Base-by-base conservation (phyloP, 768 basidiomycete genomes). In the Tephrocybe sp. region DNA sequence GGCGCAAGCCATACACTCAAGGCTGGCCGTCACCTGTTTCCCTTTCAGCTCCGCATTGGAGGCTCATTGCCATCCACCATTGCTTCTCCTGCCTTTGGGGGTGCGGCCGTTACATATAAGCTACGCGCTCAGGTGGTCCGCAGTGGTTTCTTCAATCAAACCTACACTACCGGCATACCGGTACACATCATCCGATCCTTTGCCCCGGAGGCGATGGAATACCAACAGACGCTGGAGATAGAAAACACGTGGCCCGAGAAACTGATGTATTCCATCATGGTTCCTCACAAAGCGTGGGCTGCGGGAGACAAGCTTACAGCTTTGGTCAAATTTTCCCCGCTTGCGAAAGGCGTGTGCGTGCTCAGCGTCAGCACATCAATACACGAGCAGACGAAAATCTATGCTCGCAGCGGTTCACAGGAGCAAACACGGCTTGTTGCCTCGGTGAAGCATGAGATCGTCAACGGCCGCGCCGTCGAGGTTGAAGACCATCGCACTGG, bases 171-270 rank as follows among this genome's bases (percentile, higher is more conserved):
- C 2, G 68, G 74, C 30, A 70, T 73, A 41, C 79, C 84, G 9
- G 80, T 98, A 41, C 69, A 75, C 49, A 72, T 98, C 53, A 57
- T 89, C 40, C 83, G 93, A 38, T 82, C 86, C 3, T 87, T 94
- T 61, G 74, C 82, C 16, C 64, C 82, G 1, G 92, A 94, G 53
- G 87, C 95, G 0, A 79, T 97, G 58, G 96, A 98, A 66, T 98
- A 92, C 73, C 95, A 92, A 60, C 94, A 98, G 64, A 92, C 92
- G 1, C 79, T 97, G 50, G 96, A 98, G 66, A 86, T 92, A 56
- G 91, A 97, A 68, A 97, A 95, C 66, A 94, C 93, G 13, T 98
- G 96, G 96, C 94, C 96, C 0, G 88, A 87, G 18, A 98, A 98
- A 71, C 73, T 97, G 69, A 96, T 95, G 94, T 98, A 96, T 66